phyloP scores from a whole-genome alignment of 1,139 yeast genomes.

The Lodderomyces elongisporus region DNA sequence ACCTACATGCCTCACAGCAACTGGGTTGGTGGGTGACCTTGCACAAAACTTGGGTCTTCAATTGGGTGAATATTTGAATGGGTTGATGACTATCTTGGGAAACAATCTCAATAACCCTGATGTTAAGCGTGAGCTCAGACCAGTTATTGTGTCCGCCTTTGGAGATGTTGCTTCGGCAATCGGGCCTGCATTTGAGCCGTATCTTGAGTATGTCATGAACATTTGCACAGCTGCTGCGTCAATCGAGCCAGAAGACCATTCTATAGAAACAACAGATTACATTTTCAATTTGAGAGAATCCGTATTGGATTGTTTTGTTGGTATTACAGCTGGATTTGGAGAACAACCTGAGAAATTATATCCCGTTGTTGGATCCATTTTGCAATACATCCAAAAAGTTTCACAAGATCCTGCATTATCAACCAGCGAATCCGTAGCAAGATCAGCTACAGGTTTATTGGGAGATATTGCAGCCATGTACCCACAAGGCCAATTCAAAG shows the following conservation, averaged over 20 bases:
- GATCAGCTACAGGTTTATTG: slow-evolving; percentile 79
- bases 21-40: slow-evolving; percentile 94
- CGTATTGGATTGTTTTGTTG: slow-evolving; percentile 90
- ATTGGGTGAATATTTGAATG: slow-evolving; percentile 69
- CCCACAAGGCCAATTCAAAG: slow-evolving; percentile 67
- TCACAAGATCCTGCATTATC: slow-evolving; percentile 56
- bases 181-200: slow-evolving; percentile 70
- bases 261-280: slow-evolving; percentile 75
- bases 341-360: slow-evolving; percentile 61
- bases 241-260: slow-evolving; percentile 51
- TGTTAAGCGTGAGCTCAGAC: slow-evolving; percentile 76
- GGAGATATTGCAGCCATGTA: slow-evolving; percentile 92
- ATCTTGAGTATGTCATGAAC: slow-evolving; percentile 73
- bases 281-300: slow-evolving; percentile 72
- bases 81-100: slow-evolving; percentile 79
- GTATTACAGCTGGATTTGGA: slow-evolving; percentile 83
- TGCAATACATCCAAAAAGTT: slow-evolving; percentile 60
- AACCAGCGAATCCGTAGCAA: slow-evolving; percentile 60
- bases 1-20: slow-evolving; percentile 80
- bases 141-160: slow-evolving; percentile 87
- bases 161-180: slow-evolving; percentile 93
- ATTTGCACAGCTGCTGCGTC: slow-evolving; percentile 55
- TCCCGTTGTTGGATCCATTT: slow-evolving; percentile 65
- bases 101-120: slow-evolving; percentile 59
- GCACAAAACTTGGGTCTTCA: slow-evolving; percentile 81